These are phyloP conservation scores for Solanum hybrid DNA, from an alignment of 305 asterid species.

Conservation along the genomic window DNA sequence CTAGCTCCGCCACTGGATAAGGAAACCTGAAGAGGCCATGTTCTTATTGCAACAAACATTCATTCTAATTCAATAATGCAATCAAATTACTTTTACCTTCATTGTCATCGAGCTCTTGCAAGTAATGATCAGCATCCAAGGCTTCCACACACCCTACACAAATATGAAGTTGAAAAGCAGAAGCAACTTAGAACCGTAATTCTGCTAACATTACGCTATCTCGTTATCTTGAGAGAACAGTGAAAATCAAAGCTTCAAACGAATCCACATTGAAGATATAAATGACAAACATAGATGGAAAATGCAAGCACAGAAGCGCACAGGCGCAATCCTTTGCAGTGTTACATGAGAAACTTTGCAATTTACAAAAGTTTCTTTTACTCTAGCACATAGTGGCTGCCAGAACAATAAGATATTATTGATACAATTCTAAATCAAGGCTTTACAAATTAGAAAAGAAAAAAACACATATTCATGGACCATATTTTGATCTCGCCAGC, in stretches of 20 bases:
- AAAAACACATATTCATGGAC: neutral
- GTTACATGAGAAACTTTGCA: neutral
- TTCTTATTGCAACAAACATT: neutral
- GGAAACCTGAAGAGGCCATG: neutral
- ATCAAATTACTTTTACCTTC: neutral
- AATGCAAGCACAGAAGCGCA: neutral
- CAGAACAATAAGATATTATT: neutral
- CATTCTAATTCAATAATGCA: neutral
- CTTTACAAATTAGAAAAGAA: neutral
- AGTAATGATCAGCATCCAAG: neutral
- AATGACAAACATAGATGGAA: neutral
- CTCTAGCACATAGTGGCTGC: neutral
- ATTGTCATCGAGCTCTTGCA: neutral
- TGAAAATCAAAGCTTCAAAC: neutral
- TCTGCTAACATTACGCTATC: neutral
- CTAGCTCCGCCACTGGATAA: neutral
- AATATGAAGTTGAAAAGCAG: neutral
- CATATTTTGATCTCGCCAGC: neutral
- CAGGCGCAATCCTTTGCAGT: neutral
- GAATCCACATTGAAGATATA: neutral
- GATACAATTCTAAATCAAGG: neutral
- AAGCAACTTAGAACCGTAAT: neutral
- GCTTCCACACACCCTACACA: neutral
- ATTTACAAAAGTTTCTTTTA: neutral
- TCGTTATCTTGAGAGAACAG: neutral